Percentiles rank a stretch among this genome's conserved stretches.
Conservation (phyloP, 768 basidiomycete species). For the Lentinula sp. region DNA sequence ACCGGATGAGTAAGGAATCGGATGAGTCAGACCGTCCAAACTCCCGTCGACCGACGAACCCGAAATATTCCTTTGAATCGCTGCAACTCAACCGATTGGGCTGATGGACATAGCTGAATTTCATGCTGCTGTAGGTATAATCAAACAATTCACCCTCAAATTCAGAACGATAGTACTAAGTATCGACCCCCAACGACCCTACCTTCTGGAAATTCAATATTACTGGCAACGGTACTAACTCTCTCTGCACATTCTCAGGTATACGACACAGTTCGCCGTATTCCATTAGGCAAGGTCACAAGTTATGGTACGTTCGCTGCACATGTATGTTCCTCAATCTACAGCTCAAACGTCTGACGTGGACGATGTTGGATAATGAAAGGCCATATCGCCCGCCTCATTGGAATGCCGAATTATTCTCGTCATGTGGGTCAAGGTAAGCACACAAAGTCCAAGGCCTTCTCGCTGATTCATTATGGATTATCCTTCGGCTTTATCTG, state of each 20-base stretch:
- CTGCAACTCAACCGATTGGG: too few species aligned
- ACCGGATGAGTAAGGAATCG: conserved; percentile 14
- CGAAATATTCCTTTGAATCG: too few species aligned
- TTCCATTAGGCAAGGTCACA: conserved; percentile 64
- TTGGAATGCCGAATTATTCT: conserved; percentile 75
- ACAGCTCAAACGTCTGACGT: background rate
- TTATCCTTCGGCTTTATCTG: background rate
- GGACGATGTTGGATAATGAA: background rate
- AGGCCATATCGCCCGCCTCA: conserved; percentile 77
- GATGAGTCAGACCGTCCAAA: conserved; percentile 18
- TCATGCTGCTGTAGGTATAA: conserved; percentile 46
- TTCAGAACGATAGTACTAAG: background rate
- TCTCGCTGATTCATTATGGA: background rate
- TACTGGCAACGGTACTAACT: background rate
- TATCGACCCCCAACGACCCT: background rate
- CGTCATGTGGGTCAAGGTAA: conserved; percentile 81
- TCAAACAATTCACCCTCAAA: conserved; percentile 13
- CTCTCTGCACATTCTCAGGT: conserved; percentile 37
- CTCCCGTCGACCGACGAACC: conserved; percentile 16
- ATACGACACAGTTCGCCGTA: conserved; percentile 64
- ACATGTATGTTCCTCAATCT: background rate
- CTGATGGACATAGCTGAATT: conserved; percentile 58
- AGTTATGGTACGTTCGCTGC: conserved; percentile 51
- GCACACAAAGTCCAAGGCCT: conserved; percentile 2
- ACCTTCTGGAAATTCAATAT: too few species aligned